phyloP scores from a whole-genome alignment of 2,329 filamentous ascomycete species.

The Fusarium sp. region DNA sequence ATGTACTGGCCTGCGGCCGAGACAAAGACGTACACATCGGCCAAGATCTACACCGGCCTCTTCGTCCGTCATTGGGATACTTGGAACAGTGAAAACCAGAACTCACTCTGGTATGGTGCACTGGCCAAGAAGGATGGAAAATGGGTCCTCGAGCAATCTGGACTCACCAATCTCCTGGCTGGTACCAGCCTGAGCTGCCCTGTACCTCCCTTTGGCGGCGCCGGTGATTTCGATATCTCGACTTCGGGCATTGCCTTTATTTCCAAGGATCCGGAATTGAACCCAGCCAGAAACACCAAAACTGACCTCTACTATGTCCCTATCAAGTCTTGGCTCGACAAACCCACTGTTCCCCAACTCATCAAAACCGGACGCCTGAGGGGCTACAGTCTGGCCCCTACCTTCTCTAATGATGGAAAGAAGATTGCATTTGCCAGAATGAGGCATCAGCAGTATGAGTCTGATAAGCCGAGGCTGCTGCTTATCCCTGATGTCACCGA shows the following conservation, averaged over 20 bases:
- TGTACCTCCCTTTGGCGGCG: constrained; percentile 83
- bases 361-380: constrained; percentile 69
- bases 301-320: constrained; percentile 84
- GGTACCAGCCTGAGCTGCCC: constrained; percentile 75
- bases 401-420: constrained; percentile 81
- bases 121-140: constrained; percentile 63
- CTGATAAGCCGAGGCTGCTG: constrained; percentile 78
- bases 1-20: constrained; percentile 77
- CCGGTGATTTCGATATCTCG: constrained; percentile 85
- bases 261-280: constrained; percentile 80
- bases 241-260: constrained; percentile 78
- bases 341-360: constrained; percentile 66
- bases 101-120: constrained; percentile 81
- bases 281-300: constrained; percentile 83
- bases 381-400: constrained; percentile 77
- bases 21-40: constrained; percentile 73
- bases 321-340: constrained; percentile 72
- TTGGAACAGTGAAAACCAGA: constrained; percentile 79
- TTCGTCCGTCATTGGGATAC: constrained; percentile 89
- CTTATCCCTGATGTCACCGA: constrained; percentile 74
- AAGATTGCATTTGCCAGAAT: constrained; percentile 85
- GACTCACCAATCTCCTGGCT: constrained; percentile 76
- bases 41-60: constrained; percentile 80
- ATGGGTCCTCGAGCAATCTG: constrained; percentile 60
- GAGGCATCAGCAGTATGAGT: constrained; percentile 83